phyloP scores from a whole-genome alignment of 768 basidiomycete species.

The Amanita rubescens region DNA sequence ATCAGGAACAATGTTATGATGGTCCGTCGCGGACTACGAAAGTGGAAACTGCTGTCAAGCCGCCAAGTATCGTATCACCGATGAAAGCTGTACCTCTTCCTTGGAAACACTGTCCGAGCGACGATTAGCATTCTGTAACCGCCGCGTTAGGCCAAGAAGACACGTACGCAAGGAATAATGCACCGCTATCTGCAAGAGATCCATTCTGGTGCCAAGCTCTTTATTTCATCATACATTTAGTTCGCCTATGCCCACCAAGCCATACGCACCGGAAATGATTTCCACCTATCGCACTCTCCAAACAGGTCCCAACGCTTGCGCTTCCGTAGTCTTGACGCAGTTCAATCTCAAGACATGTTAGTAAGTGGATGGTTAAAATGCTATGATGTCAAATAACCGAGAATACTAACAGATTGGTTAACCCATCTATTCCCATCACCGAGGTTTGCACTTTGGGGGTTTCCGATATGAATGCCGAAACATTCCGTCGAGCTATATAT shows the following conservation, averaged over 20 bases:
- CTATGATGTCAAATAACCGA: constrained; percentile 5
- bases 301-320: constrained; percentile 56
- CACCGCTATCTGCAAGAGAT: constrained; percentile 31
- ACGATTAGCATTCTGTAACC: too few relatives aligned
- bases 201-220: constrained; percentile 25
- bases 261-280: constrained; percentile 52
- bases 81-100: constrained; percentile 27
- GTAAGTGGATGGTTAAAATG: neutral
- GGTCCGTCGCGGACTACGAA: constrained; percentile 18
- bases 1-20: constrained; percentile 24
- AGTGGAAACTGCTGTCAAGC: neutral
- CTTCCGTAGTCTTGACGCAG: constrained; percentile 74
- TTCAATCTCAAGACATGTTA: constrained; percentile 43
- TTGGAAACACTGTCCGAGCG: constrained; percentile 25
- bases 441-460: constrained; percentile 61
- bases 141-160: too few relatives aligned
- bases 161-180: constrained; percentile 55
- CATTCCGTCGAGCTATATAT: constrained; percentile 43
- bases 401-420: constrained; percentile 40
- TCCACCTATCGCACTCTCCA: constrained; percentile 73
- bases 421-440: constrained; percentile 71
- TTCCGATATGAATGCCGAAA: constrained; percentile 63
- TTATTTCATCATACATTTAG: neutral
- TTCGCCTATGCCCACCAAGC: too few relatives aligned
- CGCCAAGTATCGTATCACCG: too few relatives aligned